Conservation (phyloP, 306 rosid species). For the Lathyrus sativus region DNA sequence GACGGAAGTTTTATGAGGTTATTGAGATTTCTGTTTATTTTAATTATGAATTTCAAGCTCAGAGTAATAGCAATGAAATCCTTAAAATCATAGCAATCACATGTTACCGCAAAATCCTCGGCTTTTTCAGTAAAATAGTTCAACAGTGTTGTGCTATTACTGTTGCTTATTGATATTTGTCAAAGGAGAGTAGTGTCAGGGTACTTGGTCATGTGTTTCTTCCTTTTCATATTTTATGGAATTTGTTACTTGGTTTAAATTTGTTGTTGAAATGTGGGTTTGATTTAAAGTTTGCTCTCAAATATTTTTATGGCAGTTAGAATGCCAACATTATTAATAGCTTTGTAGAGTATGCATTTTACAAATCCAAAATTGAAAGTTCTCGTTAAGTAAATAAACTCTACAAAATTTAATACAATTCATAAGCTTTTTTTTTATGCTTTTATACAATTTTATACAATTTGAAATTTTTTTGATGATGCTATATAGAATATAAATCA, state of each 20-base stretch:
- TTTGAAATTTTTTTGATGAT: neutral
- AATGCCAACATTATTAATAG: too few relatives aligned
- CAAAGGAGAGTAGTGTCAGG: slow-evolving; percentile 10
- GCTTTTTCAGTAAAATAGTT: neutral
- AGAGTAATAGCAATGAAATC: slow-evolving; percentile 8
- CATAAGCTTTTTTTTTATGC: too few relatives aligned
- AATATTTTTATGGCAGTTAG: too few relatives aligned
- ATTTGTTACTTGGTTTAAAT: slow-evolving; percentile 21
- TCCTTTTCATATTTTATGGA: neutral
- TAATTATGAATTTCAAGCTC: slow-evolving; percentile 14
- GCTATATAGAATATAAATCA: neutral
- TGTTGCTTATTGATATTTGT: slow-evolving; percentile 28
- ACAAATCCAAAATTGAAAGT: too few relatives aligned
- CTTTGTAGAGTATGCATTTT: too few relatives aligned
- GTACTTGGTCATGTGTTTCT: slow-evolving; percentile 20
- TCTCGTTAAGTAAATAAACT: too few relatives aligned
- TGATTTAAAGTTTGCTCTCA: neutral
- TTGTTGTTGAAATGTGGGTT: neutral
- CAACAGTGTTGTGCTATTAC: slow-evolving; percentile 10
- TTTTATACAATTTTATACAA: neutral
- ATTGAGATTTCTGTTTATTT: slow-evolving; percentile 30
- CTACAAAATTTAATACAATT: neutral
- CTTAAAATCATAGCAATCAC: slow-evolving; percentile 23
- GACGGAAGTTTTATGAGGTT: slow-evolving; percentile 86
- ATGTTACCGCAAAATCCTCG: slow-evolving; percentile 7